These are phyloP conservation scores for Pleurotus djamor DNA, from an alignment of 768 basidiomycete species.

Conservation along the genomic window DNA sequence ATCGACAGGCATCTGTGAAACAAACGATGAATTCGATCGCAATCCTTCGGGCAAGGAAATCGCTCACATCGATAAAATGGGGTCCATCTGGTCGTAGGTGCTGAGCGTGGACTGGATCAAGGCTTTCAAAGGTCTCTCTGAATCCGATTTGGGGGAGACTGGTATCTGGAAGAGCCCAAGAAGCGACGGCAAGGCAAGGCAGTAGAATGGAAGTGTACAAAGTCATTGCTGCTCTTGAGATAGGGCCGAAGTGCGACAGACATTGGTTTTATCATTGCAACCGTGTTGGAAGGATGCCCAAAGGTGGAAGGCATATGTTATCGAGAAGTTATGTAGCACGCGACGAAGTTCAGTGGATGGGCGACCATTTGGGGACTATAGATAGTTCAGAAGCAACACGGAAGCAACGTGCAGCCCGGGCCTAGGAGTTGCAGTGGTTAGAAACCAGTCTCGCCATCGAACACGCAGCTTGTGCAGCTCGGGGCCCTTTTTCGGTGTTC, in stretches of 20 bases:
- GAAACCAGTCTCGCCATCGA: too few species aligned
- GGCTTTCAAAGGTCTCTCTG: neutral
- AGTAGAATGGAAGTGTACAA: too few species aligned
- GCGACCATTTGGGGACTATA: too few species aligned
- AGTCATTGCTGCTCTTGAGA: too few species aligned
- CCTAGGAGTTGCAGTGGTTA: too few species aligned
- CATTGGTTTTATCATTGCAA: neutral
- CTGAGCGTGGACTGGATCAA: neutral
- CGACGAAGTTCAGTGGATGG: neutral
- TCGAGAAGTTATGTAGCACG: neutral
- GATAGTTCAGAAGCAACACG: too few species aligned
- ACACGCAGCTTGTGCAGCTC: too few species aligned
- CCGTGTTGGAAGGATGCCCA: neutral
- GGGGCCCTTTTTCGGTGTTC: too few species aligned
- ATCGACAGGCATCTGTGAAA: slow-evolving; percentile 40
- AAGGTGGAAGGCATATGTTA: neutral
- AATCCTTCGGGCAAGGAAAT: neutral
- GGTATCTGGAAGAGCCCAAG: too few species aligned
- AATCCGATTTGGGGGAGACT: neutral
- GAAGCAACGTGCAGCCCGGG: too few species aligned
- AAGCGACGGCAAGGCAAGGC: too few species aligned
- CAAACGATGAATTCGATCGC: neutral
- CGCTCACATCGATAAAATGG: neutral
- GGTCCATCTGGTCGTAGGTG: neutral
- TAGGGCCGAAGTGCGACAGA: too few species aligned